phyloP scores from a whole-genome alignment of 257 asterid species.

The Jacaranda mimosifolia region DNA sequence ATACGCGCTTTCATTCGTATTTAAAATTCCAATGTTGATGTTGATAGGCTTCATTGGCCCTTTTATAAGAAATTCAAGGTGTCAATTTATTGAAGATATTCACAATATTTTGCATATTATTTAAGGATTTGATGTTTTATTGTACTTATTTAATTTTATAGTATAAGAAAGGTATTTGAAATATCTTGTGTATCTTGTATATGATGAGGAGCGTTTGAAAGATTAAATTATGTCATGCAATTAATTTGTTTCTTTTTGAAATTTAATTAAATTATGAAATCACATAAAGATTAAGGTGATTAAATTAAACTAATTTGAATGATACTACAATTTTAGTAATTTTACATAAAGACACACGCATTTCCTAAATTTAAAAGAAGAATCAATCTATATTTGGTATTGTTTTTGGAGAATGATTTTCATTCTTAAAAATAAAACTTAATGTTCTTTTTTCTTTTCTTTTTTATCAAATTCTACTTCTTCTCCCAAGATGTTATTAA shows the following conservation, averaged over 20 bases:
- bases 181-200: no score
- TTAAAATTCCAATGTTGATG: not conserved
- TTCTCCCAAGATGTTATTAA: no score
- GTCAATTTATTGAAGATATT: not conserved
- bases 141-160: no score
- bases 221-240: no score
- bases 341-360: not conserved
- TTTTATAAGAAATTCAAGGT: not conserved
- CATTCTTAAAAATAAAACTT: no score
- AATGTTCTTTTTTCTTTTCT: no score
- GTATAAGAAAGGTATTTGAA: no score
- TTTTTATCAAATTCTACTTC: no score
- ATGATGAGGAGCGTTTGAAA: no score
- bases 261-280: not conserved
- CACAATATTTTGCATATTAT: not conserved
- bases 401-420: no score
- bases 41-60: no score
- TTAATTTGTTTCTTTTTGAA: no score
- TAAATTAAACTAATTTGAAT: not conserved
- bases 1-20: not conserved
- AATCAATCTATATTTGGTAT: not conserved
- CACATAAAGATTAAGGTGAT: not conserved
- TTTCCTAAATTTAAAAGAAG: not conserved
- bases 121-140: not conserved
- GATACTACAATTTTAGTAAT: not conserved